phyloP scores from a whole-genome alignment of 2,329 filamentous ascomycete genomes.

The Monosporascus sp. region DNA sequence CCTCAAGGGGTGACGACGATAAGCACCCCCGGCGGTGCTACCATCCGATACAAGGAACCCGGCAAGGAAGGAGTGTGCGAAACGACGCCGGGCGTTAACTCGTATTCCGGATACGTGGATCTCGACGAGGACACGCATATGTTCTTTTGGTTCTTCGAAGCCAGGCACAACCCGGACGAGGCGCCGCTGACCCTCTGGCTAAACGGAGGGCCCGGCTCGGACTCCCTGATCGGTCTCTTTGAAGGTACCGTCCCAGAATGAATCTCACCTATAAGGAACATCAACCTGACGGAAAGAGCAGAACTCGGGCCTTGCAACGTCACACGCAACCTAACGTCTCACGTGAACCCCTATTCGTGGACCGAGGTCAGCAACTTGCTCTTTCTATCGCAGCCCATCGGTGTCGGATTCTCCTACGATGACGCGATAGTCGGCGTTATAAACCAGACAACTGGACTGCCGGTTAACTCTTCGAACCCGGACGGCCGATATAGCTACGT shows the following conservation, averaged over 20 bases:
- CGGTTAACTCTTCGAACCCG: conserved; percentile 18
- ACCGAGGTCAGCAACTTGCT: conserved; percentile 23
- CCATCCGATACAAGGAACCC: conserved; percentile 47
- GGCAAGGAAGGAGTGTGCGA: conserved; percentile 42
- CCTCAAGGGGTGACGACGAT: conserved; percentile 39
- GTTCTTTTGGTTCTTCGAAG: conserved; percentile 46
- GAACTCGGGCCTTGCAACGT: conserved; percentile 26
- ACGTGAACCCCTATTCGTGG: conserved; percentile 16
- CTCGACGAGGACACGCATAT: conserved; percentile 23
- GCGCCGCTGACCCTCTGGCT: conserved; percentile 34
- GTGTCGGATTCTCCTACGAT: conserved; percentile 25
- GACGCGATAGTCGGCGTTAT: conserved; percentile 20
- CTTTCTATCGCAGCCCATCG: conserved; percentile 24
- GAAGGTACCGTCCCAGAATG: conserved; percentile 13
- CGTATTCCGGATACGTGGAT: conserved; percentile 34
- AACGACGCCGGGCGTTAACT: conserved; percentile 46
- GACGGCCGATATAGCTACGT: conserved; percentile 25
- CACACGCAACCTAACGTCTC: conserved; percentile 18
- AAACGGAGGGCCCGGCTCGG: conserved; percentile 52
- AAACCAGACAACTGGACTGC: conserved; percentile 19
- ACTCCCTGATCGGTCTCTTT: conserved; percentile 51
- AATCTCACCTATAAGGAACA: not conserved
- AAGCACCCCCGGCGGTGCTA: conserved; percentile 36
- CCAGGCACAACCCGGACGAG: conserved; percentile 37
- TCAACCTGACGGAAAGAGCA: not conserved